phyloP scores from a whole-genome alignment of 1,139 yeast species.

The Pichia sp. region DNA sequence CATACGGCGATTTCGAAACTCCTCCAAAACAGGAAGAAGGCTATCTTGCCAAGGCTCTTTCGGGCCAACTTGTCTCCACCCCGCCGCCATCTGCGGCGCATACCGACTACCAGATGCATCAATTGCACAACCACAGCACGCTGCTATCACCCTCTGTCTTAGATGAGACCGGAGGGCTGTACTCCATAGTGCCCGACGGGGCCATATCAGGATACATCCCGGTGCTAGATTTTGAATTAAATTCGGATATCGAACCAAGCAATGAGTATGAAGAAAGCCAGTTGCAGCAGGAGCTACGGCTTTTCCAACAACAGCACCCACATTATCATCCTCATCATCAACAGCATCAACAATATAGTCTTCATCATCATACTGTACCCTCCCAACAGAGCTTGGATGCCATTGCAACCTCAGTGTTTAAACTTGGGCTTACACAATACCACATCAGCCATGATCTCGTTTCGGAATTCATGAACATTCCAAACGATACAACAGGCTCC shows the following conservation, averaged over 20 bases:
- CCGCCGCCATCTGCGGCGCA: neutral
- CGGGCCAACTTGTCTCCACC: neutral
- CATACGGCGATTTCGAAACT: too few species aligned
- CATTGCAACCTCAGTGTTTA: neutral
- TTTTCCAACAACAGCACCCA: neutral
- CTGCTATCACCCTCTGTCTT: neutral
- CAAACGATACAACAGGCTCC: too few species aligned
- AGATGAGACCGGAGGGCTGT: neutral
- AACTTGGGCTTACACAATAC: neutral
- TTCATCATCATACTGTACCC: neutral
- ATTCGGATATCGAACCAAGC: neutral
- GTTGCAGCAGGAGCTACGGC: neutral
- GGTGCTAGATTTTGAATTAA: neutral
- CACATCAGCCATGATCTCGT: neutral
- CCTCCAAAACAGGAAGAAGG: neutral
- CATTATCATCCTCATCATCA: neutral
- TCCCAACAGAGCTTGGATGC: neutral
- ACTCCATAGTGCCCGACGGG: neutral
- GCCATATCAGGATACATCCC: neutral
- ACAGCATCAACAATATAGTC: neutral
- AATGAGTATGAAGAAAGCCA: neutral
- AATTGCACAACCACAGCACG: neutral
- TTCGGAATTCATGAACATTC: neutral
- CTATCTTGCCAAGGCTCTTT: neutral
- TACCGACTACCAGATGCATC: neutral